Base-by-base conservation (phyloP, 805 yeast species). In the Naumovozyma baii region DNA sequence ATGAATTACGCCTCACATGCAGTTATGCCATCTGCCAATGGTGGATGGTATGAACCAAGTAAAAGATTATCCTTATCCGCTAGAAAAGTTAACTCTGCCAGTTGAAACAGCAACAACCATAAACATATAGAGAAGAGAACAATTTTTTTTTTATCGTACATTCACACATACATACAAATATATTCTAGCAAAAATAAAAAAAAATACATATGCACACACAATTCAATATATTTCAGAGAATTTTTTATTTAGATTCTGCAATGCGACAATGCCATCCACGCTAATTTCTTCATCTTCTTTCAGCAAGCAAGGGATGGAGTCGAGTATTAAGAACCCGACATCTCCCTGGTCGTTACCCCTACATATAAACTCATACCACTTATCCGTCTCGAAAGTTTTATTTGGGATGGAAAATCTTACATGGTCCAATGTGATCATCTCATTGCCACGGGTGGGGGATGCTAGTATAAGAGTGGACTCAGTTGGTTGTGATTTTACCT, bases 1-100 rank as follows among this genome's bases (percentile, higher is more conserved):
- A 64, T 70, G 35, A 90, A 90, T 62, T 73, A 68, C 49, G 96
- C 92, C 1, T 54, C 82, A 0, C 80, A 74, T 3, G 88, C 88
- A 8, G 73, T 78, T 4, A 69, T 73, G 54, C 90, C 92, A 4
- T 72, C 79, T 25, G 72, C 62, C 35, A 64, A 67, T 42, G 70
- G 71, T 42, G 70, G 83, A 50, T 69, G 75, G 77, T 76, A 80
- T 59, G 66, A 76, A n/a, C 83, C 92, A 2, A 64, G 72, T 39
- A 64, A 66, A 19, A 70, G 75, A 53, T 66, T 76, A 37, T 41
- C 57, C 14, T 44, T 58, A 32, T 47, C 60, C 16, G 53, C 55
- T 7, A 52, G 62, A 40, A 59, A 58, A 42, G 33, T 53, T 17
- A 56, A 57, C 35, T 34, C 40, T 16, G 38, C 41, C 32, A 41